A percentile compares a stretch with the other conserved stretches of the same genome.
These are phyloP conservation scores for Avena insularis DNA, from an alignment of 176 grass and related monocot genomes.

Conservation along the genomic window DNA sequence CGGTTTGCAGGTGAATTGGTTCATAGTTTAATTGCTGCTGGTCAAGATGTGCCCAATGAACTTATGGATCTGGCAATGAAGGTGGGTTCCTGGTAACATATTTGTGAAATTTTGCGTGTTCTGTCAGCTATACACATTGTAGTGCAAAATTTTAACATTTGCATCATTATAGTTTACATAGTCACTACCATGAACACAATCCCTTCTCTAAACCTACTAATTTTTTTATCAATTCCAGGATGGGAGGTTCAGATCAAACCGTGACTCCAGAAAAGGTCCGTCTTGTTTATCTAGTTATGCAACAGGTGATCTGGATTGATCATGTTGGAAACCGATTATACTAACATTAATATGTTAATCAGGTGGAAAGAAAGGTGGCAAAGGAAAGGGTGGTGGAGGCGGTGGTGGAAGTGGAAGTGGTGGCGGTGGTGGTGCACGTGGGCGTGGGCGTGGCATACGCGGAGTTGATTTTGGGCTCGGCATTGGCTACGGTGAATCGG, in stretches of 20 bases:
- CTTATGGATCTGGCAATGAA: slow-evolving; percentile 99
- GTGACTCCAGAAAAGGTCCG: slow-evolving; percentile 90
- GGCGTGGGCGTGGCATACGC: slow-evolving; percentile 77
- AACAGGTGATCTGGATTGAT: background rate
- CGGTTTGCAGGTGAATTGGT: slow-evolving; percentile 95
- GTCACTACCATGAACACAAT: background rate
- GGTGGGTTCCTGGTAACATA: slow-evolving; percentile 58
- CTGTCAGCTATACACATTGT: background rate
- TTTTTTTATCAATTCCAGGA: slow-evolving; percentile 65
- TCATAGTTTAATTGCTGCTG: slow-evolving; percentile 86
- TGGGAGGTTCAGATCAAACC: slow-evolving; percentile 86
- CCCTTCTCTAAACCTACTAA: slow-evolving; percentile 13
- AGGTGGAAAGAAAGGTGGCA: slow-evolving; percentile 90
- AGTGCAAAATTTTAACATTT: background rate
- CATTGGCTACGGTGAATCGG: slow-evolving; percentile 84
- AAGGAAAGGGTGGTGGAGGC: slow-evolving; percentile 61
- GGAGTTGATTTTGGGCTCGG: slow-evolving; percentile 98
- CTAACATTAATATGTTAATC: slow-evolving; percentile 33
- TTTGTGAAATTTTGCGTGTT: background rate
- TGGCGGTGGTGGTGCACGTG: slow-evolving; percentile 15
- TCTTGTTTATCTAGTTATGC: slow-evolving; percentile 32
- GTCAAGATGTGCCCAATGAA: slow-evolving; percentile 80
- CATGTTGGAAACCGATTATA: slow-evolving; percentile 5
- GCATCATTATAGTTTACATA: background rate
- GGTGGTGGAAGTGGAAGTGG: slow-evolving; percentile 44